These are phyloP conservation scores for Stemphylium beticola DNA, from an alignment of 2,329 filamentous ascomycete genomes.

Conservation along the genomic window DNA sequence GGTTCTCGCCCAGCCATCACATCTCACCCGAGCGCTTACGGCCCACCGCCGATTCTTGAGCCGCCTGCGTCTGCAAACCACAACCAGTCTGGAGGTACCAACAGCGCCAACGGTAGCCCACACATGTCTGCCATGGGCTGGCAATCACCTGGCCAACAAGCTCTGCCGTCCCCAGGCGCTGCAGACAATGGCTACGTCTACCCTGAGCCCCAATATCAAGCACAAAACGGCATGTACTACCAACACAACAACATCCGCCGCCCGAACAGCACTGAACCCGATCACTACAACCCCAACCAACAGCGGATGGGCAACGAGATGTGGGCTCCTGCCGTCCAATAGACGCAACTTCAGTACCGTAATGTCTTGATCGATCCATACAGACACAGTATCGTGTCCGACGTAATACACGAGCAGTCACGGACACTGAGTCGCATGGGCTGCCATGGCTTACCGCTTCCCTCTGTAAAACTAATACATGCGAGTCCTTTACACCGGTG, in stretches of 20 bases:
- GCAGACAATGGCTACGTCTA: constrained; percentile 79
- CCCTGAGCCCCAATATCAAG: constrained; percentile 72
- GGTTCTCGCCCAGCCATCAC: constrained; percentile 68
- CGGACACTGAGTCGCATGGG: background rate
- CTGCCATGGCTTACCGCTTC: constrained; percentile 8
- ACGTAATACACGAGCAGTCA: constrained; percentile 4
- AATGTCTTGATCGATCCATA: background rate
- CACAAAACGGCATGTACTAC: constrained; percentile 72
- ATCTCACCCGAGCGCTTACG: constrained; percentile 83
- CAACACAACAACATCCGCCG: constrained; percentile 72
- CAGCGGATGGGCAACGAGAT: constrained; percentile 47
- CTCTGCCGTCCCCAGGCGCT: constrained; percentile 72
- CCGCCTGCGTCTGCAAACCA: constrained; percentile 79
- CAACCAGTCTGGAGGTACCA: constrained; percentile 63
- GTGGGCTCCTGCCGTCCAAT: constrained; percentile 53
- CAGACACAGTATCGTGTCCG: constrained; percentile 1
- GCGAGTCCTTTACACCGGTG: constrained; percentile 44
- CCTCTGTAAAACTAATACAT: constrained; percentile 42
- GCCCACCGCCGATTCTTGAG: constrained; percentile 84
- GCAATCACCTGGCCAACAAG: constrained; percentile 81
- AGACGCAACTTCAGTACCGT: constrained; percentile 21
- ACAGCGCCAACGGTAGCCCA: constrained; percentile 80
- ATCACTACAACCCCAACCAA: constrained; percentile 56
- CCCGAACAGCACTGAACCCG: constrained; percentile 73
- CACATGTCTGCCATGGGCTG: constrained; percentile 83